Base-by-base conservation (phyloP, 306 rosid genomes). In the Cucumis melo region DNA sequence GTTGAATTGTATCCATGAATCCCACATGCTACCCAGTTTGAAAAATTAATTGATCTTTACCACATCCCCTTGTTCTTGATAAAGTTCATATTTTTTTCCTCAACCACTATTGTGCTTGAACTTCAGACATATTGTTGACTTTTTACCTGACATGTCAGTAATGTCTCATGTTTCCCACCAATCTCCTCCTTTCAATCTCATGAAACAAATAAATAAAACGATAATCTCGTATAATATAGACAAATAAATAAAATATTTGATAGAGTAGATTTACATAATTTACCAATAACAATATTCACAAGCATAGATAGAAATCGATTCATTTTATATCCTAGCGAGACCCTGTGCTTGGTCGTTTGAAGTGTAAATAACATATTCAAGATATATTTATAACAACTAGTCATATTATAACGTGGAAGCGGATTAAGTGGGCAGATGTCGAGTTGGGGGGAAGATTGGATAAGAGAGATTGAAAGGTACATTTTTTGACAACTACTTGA, bases 141-240 rank as follows among this genome's bases (percentile, higher is more conserved):
- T 62, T 62, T 29, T 32, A 62, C 68, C 68, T 62, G 68, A 62
- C 68, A 62, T 62, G 68, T 62, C 68, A 32, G 44, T 62, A 62
- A 32, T 63, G 70, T 63, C 70, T 16, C 5, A 32, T 8, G 46
- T 63, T 63, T 63, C 68, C 42, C n/a, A 34, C 68, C 20, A 62
- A 62, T 46, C 51, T 61, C 41, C 67, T 21, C 62, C 20, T 56
- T 16, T 55, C 59, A 55, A 2, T 55, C 36, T 32, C 36, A 32
- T 32, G 0, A 2, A 32, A 32, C 36, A 32, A 32, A 32, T 32
- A 32, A 32, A 32, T 32, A 32, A 32, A 32, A 32, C 36, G 3
- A 32, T 32, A 32, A 32, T 32, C 0, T 32, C 32, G 2, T 27
- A 27, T 27, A 27, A 3, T 1, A 27, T 27, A 27, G 1, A 32